A percentile compares a stretch with the other conserved stretches of the same genome.
Conservation (phyloP, 2,329 filamentous ascomycete species). For the Fusarium nelsonii region DNA sequence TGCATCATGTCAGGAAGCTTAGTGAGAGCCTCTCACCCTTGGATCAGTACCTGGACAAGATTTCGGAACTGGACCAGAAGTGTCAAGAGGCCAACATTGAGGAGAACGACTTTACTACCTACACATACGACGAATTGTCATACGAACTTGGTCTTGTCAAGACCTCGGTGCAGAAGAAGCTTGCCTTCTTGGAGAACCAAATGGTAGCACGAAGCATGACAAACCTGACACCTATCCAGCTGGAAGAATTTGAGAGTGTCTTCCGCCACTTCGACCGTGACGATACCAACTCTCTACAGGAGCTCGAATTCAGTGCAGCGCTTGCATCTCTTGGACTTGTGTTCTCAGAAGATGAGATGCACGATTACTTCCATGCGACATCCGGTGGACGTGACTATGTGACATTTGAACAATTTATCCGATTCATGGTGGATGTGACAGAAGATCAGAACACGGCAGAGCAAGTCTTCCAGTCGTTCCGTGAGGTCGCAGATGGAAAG, state of each 20-base stretch:
- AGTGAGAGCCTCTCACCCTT: slow-evolving; percentile 88
- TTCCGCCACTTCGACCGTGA: slow-evolving; percentile 98
- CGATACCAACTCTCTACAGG: slow-evolving; percentile 87
- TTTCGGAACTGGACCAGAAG: slow-evolving; percentile 86
- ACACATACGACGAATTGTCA: slow-evolving; percentile 94
- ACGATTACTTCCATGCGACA: slow-evolving; percentile 91
- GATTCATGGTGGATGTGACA: slow-evolving; percentile 99
- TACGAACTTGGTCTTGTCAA: slow-evolving; percentile 95
- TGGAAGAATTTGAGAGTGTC: slow-evolving; percentile 98
- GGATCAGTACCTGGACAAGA: slow-evolving; percentile 90
- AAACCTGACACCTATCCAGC: slow-evolving; percentile 95
- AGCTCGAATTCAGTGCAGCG: slow-evolving; percentile 95
- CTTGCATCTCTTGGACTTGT: slow-evolving; percentile 95
- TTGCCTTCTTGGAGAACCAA: slow-evolving; percentile 97
- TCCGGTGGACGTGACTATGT: slow-evolving; percentile 83
- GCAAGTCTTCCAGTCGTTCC: slow-evolving; percentile 98
- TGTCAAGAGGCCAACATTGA: slow-evolving; percentile 98
- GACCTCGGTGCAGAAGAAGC: slow-evolving; percentile 93
- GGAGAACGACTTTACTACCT: slow-evolving; percentile 99
- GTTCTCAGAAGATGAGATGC: slow-evolving; percentile 98
- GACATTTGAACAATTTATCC: slow-evolving; percentile 98
- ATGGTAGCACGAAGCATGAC: slow-evolving; percentile 99
- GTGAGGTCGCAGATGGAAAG: slow-evolving; percentile 97
- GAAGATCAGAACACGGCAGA: slow-evolving; percentile 99
- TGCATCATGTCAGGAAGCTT: slow-evolving; percentile 86